phyloP scores from a whole-genome alignment of 441 rosid species.

The Populus hybrid region DNA sequence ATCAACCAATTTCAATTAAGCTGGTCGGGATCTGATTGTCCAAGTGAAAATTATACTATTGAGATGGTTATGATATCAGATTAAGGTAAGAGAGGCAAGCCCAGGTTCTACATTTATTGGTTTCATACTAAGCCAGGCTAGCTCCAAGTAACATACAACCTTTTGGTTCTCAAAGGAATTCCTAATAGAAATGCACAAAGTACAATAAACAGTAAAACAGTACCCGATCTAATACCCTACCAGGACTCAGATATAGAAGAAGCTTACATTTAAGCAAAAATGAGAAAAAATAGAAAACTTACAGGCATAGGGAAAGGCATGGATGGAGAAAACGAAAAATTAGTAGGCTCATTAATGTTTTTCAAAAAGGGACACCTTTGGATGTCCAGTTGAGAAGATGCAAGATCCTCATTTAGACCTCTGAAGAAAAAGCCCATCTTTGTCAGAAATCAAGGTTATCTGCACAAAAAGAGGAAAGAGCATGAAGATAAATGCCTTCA shows the following conservation, averaged over 20 bases:
- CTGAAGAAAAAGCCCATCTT: conserved; percentile 41
- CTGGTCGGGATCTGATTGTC: neutral
- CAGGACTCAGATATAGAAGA: neutral
- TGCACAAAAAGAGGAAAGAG: conserved; percentile 18
- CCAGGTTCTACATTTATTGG: neutral
- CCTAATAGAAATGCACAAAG: neutral
- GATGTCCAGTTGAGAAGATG: conserved; percentile 42
- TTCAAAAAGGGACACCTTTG: conserved; percentile 79
- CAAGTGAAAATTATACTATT: neutral
- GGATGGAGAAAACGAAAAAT: conserved; percentile 65
- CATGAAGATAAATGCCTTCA: neutral
- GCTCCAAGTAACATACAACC: neutral
- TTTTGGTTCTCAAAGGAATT: neutral
- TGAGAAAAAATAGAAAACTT: conserved; percentile 15
- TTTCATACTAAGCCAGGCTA: neutral
- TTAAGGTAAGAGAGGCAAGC: neutral
- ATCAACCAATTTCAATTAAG: neutral
- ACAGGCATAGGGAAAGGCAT: conserved; percentile 48
- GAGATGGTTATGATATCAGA: neutral
- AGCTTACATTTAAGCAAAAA: neutral
- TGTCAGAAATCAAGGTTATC: conserved; percentile 19
- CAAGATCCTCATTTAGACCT: conserved; percentile 41
- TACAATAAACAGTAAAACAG: neutral
- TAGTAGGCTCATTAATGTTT: conserved; percentile 78
- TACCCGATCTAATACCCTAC: neutral